Conservation (phyloP, 495 filamentous ascomycete genomes). For the Penicillium pancosmium region DNA sequence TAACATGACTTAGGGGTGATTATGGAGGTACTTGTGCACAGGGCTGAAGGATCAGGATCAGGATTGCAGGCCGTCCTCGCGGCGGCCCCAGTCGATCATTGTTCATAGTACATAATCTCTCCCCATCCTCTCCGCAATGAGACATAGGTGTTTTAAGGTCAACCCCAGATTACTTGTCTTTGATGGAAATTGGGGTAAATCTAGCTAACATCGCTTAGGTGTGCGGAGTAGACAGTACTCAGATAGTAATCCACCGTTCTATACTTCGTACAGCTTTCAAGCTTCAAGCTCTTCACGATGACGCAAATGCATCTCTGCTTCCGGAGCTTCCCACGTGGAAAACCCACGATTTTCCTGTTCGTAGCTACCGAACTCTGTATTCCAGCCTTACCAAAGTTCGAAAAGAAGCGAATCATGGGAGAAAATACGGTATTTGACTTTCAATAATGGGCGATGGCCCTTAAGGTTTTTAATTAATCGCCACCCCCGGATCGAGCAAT, state of each 20-base stretch:
- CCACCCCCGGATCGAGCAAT: neutral
- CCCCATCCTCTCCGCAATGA: neutral
- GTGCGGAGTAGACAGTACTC: too few relatives aligned
- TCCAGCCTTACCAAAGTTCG: neutral
- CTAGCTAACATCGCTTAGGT: neutral
- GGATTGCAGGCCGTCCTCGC: neutral
- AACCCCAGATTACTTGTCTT: neutral
- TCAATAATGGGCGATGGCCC: neutral
- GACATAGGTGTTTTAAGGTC: neutral
- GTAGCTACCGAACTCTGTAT: neutral
- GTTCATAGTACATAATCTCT: neutral
- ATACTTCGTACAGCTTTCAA: neutral
- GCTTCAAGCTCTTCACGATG: neutral
- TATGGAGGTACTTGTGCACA: conserved; percentile 1
- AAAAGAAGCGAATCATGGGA: neutral
- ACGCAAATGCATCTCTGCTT: neutral
- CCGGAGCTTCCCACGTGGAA: conserved; percentile 1
- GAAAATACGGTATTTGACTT: neutral
- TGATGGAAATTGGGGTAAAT: neutral
- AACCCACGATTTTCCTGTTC: conserved; percentile 1
- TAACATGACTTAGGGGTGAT: neutral
- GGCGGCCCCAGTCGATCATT: neutral
- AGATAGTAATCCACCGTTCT: too few relatives aligned
- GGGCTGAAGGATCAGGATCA: conserved; percentile 8
- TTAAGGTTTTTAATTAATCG: neutral